Conservation (phyloP, 768 basidiomycete genomes). For the Boletus pseudopeckii region DNA sequence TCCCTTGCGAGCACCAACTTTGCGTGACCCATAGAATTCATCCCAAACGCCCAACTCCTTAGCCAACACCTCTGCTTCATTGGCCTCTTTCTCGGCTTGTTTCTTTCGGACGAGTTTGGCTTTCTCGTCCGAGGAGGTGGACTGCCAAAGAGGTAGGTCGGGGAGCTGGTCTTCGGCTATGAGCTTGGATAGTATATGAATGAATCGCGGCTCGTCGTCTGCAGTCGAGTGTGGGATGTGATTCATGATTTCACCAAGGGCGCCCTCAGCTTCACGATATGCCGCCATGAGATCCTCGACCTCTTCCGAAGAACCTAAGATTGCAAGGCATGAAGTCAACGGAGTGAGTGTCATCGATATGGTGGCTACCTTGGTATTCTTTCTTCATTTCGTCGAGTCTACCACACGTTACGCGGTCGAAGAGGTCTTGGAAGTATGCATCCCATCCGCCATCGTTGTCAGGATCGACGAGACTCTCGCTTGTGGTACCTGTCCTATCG, state of each 20-base stretch:
- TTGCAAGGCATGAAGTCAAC: neutral
- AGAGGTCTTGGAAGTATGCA: slow-evolving; percentile 88
- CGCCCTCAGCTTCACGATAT: slow-evolving; percentile 69
- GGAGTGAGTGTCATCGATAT: neutral
- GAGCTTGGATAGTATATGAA: slow-evolving; percentile 60
- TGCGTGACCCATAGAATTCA: slow-evolving; percentile 82
- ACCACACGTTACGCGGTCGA: slow-evolving; percentile 80
- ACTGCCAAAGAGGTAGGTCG: slow-evolving; percentile 59
- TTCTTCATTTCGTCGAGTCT: slow-evolving; percentile 92
- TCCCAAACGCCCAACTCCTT: slow-evolving; percentile 93
- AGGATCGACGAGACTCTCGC: slow-evolving; percentile 66
- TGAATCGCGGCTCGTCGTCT: slow-evolving; percentile 84
- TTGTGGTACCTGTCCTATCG: slow-evolving; percentile 82
- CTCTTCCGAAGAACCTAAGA: slow-evolving; percentile 81
- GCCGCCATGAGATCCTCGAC: slow-evolving; percentile 71
- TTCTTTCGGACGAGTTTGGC: slow-evolving; percentile 70
- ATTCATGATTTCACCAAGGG: slow-evolving; percentile 77
- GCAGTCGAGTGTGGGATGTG: slow-evolving; percentile 82
- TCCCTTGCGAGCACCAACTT: slow-evolving; percentile 54
- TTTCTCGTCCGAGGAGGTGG: slow-evolving; percentile 75
- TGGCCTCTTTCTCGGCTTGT: slow-evolving; percentile 72
- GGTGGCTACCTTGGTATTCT: slow-evolving; percentile 74
- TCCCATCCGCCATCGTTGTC: slow-evolving; percentile 88
- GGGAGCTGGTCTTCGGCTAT: slow-evolving; percentile 61
- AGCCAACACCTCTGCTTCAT: slow-evolving; percentile 79